These are phyloP conservation scores for Populus deltoides DNA, from an alignment of 345 rosid genomes.

Conservation along the genomic window DNA sequence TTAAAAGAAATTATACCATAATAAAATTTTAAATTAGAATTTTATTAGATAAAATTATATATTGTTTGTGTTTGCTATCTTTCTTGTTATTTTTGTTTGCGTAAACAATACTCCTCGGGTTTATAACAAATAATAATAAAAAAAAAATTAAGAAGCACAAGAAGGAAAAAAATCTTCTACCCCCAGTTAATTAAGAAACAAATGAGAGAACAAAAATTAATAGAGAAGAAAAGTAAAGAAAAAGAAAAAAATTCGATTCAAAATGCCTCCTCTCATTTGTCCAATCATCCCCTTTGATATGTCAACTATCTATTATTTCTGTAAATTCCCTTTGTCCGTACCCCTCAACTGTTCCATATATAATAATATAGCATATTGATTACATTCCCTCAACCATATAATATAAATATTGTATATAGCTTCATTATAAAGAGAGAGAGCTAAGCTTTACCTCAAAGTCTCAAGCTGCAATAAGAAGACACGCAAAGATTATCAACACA, in stretches of 20 bases:
- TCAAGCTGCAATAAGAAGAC: background rate
- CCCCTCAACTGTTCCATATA: constrained; percentile 34
- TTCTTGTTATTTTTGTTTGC: too few species aligned
- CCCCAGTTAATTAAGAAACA: too few species aligned
- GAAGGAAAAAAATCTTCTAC: too few species aligned
- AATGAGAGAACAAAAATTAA: background rate
- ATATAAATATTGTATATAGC: background rate
- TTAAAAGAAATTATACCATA: too few species aligned
- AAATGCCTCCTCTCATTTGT: constrained; percentile 39
- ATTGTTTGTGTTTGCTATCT: too few species aligned
- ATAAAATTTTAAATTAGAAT: too few species aligned
- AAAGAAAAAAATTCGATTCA: constrained; percentile 36
- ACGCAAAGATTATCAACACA: background rate
- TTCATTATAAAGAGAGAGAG: background rate
- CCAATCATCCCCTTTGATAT: constrained; percentile 40
- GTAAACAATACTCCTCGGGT: too few species aligned
- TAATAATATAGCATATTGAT: constrained; percentile 31
- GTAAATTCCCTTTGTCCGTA: constrained; percentile 34
- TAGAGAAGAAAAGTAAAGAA: background rate
- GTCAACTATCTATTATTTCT: constrained; percentile 49
- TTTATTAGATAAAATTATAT: too few species aligned
- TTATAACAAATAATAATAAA: too few species aligned
- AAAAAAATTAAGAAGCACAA: too few species aligned
- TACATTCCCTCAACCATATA: background rate
- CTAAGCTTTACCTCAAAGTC: background rate